phyloP scores from a whole-genome alignment of 495 filamentous ascomycete genomes.

The Xylaria telfairii region DNA sequence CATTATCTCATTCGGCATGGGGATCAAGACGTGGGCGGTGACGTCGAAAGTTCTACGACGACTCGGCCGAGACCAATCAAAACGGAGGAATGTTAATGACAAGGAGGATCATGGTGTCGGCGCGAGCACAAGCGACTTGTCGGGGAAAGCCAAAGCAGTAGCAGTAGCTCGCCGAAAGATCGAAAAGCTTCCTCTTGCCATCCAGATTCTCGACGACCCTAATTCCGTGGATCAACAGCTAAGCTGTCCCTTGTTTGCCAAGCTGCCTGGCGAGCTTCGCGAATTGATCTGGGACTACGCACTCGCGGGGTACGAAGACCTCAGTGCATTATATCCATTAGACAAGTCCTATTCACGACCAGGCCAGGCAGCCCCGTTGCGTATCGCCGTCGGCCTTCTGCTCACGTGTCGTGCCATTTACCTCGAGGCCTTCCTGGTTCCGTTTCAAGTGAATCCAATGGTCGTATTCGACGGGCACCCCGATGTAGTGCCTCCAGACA shows the following conservation, averaged over 20 bases:
- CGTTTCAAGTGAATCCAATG: conserved; percentile 38
- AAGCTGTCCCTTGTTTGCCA: conserved; percentile 29
- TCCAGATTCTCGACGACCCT: conserved; percentile 29
- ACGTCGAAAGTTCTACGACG: conserved; percentile 22
- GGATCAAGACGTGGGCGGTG: conserved; percentile 22
- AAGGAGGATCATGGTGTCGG: not conserved
- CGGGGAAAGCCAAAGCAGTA: conserved; percentile 14
- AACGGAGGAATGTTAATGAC: not conserved
- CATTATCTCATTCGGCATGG: conserved; percentile 20
- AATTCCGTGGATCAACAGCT: conserved; percentile 28
- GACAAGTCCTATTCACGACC: conserved; percentile 27
- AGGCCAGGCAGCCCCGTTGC: conserved; percentile 33
- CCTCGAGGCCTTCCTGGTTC: conserved; percentile 36
- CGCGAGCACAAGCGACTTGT: conserved; percentile 16
- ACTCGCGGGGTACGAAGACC: conserved; percentile 36
- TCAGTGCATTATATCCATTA: conserved; percentile 27
- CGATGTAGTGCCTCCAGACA: conserved; percentile 26
- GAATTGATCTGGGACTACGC: conserved; percentile 37
- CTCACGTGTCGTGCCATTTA: conserved; percentile 38
- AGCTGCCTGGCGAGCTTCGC: conserved; percentile 36
- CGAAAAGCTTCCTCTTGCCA: conserved; percentile 33
- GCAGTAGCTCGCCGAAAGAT: conserved; percentile 2
- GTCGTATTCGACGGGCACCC: conserved; percentile 32
- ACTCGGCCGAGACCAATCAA: conserved; percentile 10
- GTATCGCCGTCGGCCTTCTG: conserved; percentile 30